These are phyloP conservation scores for Climacium dendroides DNA, from an alignment of 225 moss, liverwort and hornwort genomes.

Conservation along the genomic window DNA sequence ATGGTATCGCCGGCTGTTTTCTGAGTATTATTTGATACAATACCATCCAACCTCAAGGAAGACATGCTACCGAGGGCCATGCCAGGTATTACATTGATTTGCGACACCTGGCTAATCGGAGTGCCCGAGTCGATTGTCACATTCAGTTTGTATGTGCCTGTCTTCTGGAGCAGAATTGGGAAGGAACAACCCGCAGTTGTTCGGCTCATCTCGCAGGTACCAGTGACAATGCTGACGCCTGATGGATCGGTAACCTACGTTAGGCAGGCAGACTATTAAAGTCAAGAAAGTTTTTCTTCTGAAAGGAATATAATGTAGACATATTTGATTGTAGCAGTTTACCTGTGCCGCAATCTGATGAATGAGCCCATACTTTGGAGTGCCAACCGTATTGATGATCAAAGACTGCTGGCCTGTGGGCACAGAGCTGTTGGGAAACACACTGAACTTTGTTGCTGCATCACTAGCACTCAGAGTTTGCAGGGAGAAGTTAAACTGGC, in stretches of 20 bases:
- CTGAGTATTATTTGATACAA: constrained; percentile 18
- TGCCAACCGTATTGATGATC: constrained; percentile 2
- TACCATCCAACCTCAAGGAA: constrained; percentile 13
- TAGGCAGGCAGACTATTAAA: background rate
- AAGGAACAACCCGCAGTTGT: constrained; percentile 16
- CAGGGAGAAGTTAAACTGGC: constrained; percentile 7
- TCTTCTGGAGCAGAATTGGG: constrained; percentile 11
- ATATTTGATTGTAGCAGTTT: background rate
- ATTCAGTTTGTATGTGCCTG: constrained; percentile 8
- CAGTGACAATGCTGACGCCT: constrained; percentile 4
- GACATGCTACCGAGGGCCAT: constrained; percentile 24
- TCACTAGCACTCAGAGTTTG: constrained; percentile 17
- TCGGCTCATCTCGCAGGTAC: constrained; percentile 14
- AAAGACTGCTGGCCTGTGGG: constrained; percentile 16
- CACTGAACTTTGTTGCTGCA: constrained; percentile 11
- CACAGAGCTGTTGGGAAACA: constrained; percentile 15
- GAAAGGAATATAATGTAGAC: background rate
- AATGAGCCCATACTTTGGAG: constrained; percentile 18
- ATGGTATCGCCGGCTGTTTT: constrained; percentile 14
- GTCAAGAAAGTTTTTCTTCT: background rate
- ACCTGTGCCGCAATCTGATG: constrained; percentile 24
- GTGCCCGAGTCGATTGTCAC: constrained; percentile 21
- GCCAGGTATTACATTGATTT: constrained; percentile 7
- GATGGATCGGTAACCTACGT: constrained; percentile 24
- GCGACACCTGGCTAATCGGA: background rate